Evolutionary conservation across 129 eudicot species (phyloP).

Genomic region (Helichrysum umbraculigerum): DNA sequence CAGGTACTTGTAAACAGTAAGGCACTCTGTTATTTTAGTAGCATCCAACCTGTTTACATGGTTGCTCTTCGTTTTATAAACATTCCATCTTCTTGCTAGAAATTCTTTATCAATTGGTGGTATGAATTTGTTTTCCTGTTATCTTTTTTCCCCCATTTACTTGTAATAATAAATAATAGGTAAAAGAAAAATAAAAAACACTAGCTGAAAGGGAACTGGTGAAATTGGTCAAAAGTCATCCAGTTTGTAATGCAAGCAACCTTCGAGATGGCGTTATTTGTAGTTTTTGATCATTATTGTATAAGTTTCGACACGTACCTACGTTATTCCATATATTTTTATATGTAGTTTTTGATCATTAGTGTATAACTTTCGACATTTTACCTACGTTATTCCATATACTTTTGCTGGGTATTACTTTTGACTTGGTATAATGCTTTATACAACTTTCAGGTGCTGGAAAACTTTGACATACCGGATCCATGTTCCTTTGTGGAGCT

Average conservation of each 20-base stretch:
- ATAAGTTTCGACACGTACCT: background rate
- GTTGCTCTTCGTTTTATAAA: background rate
- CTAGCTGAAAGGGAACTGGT: background rate
- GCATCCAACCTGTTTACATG: background rate
- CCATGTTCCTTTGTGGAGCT: conserved; percentile 89
- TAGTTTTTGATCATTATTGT: background rate
- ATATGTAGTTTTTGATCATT: too few species aligned
- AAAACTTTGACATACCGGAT: conserved; percentile 84
- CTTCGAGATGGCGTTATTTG: background rate
- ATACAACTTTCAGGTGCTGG: conserved; percentile 62
- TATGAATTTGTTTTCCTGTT: too few species aligned
- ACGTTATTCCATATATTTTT: background rate
- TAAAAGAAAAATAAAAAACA: too few species aligned
- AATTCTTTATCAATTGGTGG: background rate
- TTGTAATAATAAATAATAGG: too few species aligned
- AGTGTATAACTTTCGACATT: too few species aligned
- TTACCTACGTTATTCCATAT: too few species aligned
- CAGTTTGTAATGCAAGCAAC: background rate
- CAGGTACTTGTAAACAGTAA: conserved; percentile 50
- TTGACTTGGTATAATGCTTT: too few species aligned
- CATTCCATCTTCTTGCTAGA: background rate
- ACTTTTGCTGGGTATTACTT: too few species aligned
- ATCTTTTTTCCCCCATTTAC: too few species aligned
- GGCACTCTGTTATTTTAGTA: background rate
- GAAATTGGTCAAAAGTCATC: background rate